Evolutionary conservation across 2,329 filamentous ascomycete species (phyloP).

Genomic region (Thermoascus crustaceus): DNA sequence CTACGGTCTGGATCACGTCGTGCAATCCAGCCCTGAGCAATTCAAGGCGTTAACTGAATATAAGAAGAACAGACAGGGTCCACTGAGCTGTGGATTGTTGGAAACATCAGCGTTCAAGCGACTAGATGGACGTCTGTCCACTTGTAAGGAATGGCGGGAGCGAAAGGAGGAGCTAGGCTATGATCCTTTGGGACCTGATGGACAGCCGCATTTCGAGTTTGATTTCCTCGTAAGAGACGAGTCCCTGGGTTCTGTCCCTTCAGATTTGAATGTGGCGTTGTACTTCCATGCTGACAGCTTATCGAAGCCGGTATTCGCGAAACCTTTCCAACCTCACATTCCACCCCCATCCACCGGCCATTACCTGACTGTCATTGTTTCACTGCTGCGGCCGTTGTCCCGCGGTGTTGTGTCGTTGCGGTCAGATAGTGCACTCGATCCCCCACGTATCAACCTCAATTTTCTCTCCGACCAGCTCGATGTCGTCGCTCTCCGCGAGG

Average conservation of each 20-base stretch:
- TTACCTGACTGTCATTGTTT: slow-evolving; percentile 51
- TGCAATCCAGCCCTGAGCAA: slow-evolving; percentile 28
- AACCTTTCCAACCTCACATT: slow-evolving; percentile 44
- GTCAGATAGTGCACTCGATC: slow-evolving; percentile 28
- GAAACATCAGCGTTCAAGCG: slow-evolving; percentile 52
- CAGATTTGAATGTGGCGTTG: too few species aligned
- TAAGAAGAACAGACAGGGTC: slow-evolving; percentile 34
- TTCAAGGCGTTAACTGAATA: slow-evolving; percentile 27
- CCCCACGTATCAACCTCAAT: slow-evolving; percentile 38
- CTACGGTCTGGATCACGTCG: slow-evolving; percentile 32
- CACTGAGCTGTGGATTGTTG: slow-evolving; percentile 35
- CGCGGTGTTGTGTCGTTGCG: slow-evolving; percentile 34
- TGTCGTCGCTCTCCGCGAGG: slow-evolving; percentile 52
- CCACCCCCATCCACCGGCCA: slow-evolving; percentile 37
- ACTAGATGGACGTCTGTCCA: slow-evolving; percentile 47
- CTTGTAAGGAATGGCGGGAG: slow-evolving; percentile 40
- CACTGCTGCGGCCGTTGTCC: slow-evolving; percentile 43
- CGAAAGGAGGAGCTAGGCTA: slow-evolving; percentile 33
- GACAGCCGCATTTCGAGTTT: slow-evolving; percentile 54
- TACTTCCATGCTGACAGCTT: too few species aligned
- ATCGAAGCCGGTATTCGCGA: slow-evolving; percentile 49
- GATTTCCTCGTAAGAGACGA: too few species aligned
- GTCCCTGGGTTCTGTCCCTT: too few species aligned
- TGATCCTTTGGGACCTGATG: slow-evolving; percentile 49
- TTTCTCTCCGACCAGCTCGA: slow-evolving; percentile 43